Base-by-base conservation (phyloP, 2,329 filamentous ascomycete species). In the Tolypocladium sp. region DNA sequence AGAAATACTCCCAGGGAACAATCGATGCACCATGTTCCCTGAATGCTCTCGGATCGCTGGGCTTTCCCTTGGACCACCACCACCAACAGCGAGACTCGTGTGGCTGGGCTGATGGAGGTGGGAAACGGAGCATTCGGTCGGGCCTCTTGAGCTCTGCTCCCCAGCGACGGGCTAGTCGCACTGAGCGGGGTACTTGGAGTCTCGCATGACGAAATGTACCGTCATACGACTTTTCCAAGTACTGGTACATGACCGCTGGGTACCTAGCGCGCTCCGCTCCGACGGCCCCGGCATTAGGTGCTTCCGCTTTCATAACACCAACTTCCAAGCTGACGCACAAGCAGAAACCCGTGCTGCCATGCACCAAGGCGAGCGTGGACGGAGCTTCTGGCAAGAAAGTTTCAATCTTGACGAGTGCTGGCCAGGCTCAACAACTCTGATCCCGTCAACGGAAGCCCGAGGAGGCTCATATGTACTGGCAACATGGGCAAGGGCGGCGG, bases 201-300 rank as follows among this genome's bases (percentile, higher is more conserved):
- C 65, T 63, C 61, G 66, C 69, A 73, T 73, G 68, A 71, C 68
- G 63, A 63, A 56, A 66, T 66, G 72, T 73, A 74, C 66, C 66
- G 65, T 71, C 68, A 71, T 70, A 69, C 68, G 64, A 68, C 65
- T 65, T 69, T 71, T 66, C 54, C 59, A 67, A 58, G 67, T 73
- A 71, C 65, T 58, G 64, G 65, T 74, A 73, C 70, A 60, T 66
- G 40, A 49, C 25, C 17, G 27, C 54, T 62, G 42, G 42, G 70
- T 72, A 72, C 69, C 68, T 58, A 63, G 44, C 53, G 41, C 54
- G 25, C 54, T n/a, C 38, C 20, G 10, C 54, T 42, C 49, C 57
- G 49, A 55, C 60, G 58, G 46, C 57, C 59, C 62, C 30, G 56
- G 37, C 41, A 58, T 61, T 61, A 41, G 30, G 27, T 46, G 40